A percentile compares a stretch with the other conserved stretches of the same genome.
Conservation (phyloP, 2,329 filamentous ascomycete species). For the Clonostachys byssicola region DNA sequence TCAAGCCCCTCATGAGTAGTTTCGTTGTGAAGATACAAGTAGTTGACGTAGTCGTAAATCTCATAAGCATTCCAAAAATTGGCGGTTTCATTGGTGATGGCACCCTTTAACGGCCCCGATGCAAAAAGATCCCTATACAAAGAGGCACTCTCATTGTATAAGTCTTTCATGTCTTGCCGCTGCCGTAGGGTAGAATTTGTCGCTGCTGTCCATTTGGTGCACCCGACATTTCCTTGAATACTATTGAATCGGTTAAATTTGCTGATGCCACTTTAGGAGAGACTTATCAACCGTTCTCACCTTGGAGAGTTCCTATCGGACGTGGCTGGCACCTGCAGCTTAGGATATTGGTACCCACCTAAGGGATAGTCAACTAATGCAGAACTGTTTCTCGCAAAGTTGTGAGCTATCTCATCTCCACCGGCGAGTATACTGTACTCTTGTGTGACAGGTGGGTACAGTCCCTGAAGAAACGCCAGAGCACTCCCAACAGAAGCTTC, state of each 20-base stretch:
- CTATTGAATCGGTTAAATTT: slow-evolving; percentile 10
- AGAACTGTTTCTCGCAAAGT: slow-evolving; percentile 18
- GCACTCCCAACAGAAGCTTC: slow-evolving; percentile 61
- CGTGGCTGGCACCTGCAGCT: slow-evolving; percentile 49
- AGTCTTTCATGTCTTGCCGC: slow-evolving; percentile 13
- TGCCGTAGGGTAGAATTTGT: slow-evolving; percentile 13
- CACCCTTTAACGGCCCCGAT: slow-evolving; percentile 24
- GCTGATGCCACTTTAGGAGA: slow-evolving; percentile 1
- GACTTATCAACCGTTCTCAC: slow-evolving; percentile 23
- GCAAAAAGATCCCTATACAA: slow-evolving; percentile 40
- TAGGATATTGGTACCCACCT: slow-evolving; percentile 77
- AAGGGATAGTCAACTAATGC: slow-evolving; percentile 61
- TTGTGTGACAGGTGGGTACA: slow-evolving; percentile 68
- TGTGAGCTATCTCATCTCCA: slow-evolving; percentile 35
- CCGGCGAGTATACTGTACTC: slow-evolving; percentile 19
- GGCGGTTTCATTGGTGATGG: slow-evolving; percentile 22
- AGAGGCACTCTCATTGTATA: slow-evolving; percentile 17
- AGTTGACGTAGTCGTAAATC: slow-evolving; percentile 52
- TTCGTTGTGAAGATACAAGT: slow-evolving; percentile 45
- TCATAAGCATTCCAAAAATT: slow-evolving; percentile 45
- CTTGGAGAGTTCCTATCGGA: slow-evolving; percentile 38
- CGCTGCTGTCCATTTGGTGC: slow-evolving; percentile 28
- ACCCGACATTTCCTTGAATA: slow-evolving; percentile 31
- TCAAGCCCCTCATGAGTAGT: slow-evolving; percentile 32
- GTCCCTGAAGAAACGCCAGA: slow-evolving; percentile 74